Percentiles rank a stretch among this genome's conserved stretches.
These are phyloP conservation scores for Lentinula novae-zelandiae DNA, from an alignment of 1,284 basidiomycete genomes.

Conservation along the genomic window DNA sequence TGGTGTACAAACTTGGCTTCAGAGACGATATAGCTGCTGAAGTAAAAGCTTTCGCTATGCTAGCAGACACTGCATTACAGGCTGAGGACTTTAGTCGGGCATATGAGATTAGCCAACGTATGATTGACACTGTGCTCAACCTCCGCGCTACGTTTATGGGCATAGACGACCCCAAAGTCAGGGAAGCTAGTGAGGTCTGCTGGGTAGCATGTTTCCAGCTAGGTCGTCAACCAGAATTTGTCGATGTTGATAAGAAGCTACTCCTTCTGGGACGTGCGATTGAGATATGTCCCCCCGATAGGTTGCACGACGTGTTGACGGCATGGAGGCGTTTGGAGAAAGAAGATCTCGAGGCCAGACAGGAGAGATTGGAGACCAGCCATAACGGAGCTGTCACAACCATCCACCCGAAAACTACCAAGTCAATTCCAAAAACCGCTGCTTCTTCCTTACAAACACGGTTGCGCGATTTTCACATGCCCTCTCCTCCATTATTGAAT, in stretches of 20 bases:
- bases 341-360: constrained; percentile 53
- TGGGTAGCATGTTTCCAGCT: constrained; percentile 88
- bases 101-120: constrained; percentile 65
- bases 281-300: constrained; percentile 82
- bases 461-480: constrained; percentile 60
- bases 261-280: constrained; percentile 78
- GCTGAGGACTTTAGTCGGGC: constrained; percentile 75
- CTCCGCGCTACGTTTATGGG: constrained; percentile 36
- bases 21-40: constrained; percentile 65
- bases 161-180: constrained; percentile 41
- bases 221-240: constrained; percentile 75
- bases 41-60: constrained; percentile 83
- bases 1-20: constrained; percentile 85
- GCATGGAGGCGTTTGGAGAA: constrained; percentile 70
- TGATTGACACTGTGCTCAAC: constrained; percentile 62
- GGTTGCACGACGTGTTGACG: constrained; percentile 67
- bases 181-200: constrained; percentile 73
- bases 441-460: constrained; percentile 54
- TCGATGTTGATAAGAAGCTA: constrained; percentile 64
- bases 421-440: constrained; percentile 23
- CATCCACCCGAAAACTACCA: constrained; percentile 22
- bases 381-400: constrained; percentile 23
- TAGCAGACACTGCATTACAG: constrained; percentile 80
- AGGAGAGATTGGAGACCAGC: constrained; percentile 34
- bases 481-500: constrained; percentile 57